Percentiles rank a stretch among this genome's conserved stretches.
These are phyloP conservation scores for Podila minutissima DNA, from an alignment of 192 early-diverging fungal genomes.

Conservation along the genomic window DNA sequence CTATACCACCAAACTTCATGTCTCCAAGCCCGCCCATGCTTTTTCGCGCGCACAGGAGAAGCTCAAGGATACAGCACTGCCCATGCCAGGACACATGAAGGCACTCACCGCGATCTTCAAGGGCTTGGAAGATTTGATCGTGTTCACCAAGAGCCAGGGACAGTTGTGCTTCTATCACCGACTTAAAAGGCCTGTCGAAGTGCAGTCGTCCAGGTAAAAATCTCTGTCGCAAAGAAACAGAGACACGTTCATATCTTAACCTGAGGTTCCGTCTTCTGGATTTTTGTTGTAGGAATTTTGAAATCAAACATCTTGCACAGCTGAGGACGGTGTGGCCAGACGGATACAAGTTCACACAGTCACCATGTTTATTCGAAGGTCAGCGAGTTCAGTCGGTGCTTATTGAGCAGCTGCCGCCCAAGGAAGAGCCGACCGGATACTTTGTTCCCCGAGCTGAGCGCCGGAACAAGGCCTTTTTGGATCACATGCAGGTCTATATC, in stretches of 20 bases:
- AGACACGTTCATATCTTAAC: too few relatives aligned
- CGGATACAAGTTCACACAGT: slow-evolving; percentile 15
- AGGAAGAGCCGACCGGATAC: slow-evolving; percentile 9
- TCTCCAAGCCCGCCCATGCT: background rate
- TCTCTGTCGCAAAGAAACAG: background rate
- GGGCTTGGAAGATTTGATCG: slow-evolving; percentile 17
- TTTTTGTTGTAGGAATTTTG: slow-evolving; percentile 32
- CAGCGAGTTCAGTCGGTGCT: slow-evolving; percentile 22
- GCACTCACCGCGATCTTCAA: slow-evolving; percentile 22
- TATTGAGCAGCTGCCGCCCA: slow-evolving; percentile 17
- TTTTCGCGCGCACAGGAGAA: slow-evolving; percentile 2
- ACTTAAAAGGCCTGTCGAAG: slow-evolving; percentile 29
- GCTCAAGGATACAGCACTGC: background rate
- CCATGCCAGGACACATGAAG: slow-evolving; percentile 30
- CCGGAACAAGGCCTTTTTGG: background rate
- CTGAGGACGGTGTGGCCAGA: slow-evolving; percentile 40
- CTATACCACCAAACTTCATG: background rate
- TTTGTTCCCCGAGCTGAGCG: slow-evolving; percentile 25
- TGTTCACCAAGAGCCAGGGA: slow-evolving; percentile 25
- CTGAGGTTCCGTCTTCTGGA: background rate
- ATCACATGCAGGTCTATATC: background rate
- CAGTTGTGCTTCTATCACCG: slow-evolving; percentile 36
- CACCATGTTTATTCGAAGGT: slow-evolving; percentile 33
- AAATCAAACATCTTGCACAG: slow-evolving; percentile 44
- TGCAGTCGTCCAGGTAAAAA: slow-evolving; percentile 30